Percentiles rank a stretch among this genome's conserved stretches.
Conservation (phyloP, 257 asterid species). For the Salvia miltiorrhiza region DNA sequence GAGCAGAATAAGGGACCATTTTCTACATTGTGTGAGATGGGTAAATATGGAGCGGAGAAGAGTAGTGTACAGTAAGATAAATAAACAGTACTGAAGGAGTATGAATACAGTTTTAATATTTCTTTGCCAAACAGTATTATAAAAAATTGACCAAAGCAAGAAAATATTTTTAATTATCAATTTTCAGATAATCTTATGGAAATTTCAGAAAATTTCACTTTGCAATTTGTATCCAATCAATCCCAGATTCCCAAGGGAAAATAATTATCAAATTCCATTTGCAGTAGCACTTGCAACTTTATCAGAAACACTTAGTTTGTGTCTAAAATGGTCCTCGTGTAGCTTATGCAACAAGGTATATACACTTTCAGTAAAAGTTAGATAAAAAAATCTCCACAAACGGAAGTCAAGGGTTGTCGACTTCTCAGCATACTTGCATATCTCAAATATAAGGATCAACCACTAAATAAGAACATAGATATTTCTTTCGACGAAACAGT, state of each 20-base stretch:
- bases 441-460: neutral
- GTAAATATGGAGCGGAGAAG: neutral
- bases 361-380: too few relatives aligned
- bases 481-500: neutral
- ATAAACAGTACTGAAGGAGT: neutral
- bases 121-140: too few relatives aligned
- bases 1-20: neutral
- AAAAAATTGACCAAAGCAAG: too few relatives aligned
- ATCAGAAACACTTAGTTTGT: neutral
- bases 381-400: too few relatives aligned
- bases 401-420: too few relatives aligned
- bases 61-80: neutral
- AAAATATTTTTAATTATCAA: too few relatives aligned
- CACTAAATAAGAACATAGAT: neutral
- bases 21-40: neutral
- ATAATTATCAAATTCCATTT: neutral
- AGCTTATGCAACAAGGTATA: too few relatives aligned
- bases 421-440: neutral
- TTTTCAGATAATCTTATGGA: too few relatives aligned
- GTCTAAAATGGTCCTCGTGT: neutral
- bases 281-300: neutral
- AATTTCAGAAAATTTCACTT: too few relatives aligned
- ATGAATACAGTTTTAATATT: neutral
- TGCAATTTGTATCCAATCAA: neutral
- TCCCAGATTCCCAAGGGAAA: neutral